Percentiles rank a stretch among this genome's conserved stretches.
phyloP scores from a whole-genome alignment of 148 eudicot species.

The Fagopyrum homotropicum region DNA sequence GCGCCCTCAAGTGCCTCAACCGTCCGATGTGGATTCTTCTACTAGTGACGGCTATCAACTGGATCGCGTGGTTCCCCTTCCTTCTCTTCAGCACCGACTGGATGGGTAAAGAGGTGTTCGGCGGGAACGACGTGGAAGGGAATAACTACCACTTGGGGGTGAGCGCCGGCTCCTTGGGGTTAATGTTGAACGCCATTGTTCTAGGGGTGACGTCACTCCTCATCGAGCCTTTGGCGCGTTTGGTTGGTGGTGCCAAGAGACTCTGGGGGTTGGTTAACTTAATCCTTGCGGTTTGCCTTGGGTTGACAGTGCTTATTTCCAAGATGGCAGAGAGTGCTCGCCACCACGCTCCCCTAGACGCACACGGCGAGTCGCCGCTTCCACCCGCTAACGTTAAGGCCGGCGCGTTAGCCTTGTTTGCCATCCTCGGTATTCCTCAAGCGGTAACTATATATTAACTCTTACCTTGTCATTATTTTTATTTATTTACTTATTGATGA shows the following conservation, averaged over 20 bases:
- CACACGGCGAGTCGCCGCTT: background rate
- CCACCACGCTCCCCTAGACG: constrained; percentile 6
- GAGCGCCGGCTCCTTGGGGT: constrained; percentile 56
- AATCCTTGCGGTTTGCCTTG: constrained; percentile 43
- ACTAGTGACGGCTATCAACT: constrained; percentile 54
- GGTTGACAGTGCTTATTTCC: constrained; percentile 44
- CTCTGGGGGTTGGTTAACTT: constrained; percentile 70
- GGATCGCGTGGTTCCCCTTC: constrained; percentile 80
- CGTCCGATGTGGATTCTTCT: constrained; percentile 59
- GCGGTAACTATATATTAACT: constrained; percentile 35
- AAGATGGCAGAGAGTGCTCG: constrained; percentile 47
- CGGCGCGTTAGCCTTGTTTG: constrained; percentile 51
- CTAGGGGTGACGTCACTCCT: constrained; percentile 45
- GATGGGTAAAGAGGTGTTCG: constrained; percentile 72
- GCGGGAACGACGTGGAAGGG: constrained; percentile 34
- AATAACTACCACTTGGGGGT: constrained; percentile 52
- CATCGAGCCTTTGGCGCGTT: constrained; percentile 34
- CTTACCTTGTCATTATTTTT: background rate
- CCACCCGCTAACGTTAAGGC: constrained; percentile 36
- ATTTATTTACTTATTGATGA: no score
- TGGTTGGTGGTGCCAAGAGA: constrained; percentile 43
- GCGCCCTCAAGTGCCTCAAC: constrained; percentile 40
- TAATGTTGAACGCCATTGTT: constrained; percentile 63
- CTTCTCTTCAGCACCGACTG: constrained; percentile 70
- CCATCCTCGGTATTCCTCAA: constrained; percentile 67